Evolutionary conservation across 345 rosid genomes (phyloP).

Genomic region (Camelina hispida): DNA sequence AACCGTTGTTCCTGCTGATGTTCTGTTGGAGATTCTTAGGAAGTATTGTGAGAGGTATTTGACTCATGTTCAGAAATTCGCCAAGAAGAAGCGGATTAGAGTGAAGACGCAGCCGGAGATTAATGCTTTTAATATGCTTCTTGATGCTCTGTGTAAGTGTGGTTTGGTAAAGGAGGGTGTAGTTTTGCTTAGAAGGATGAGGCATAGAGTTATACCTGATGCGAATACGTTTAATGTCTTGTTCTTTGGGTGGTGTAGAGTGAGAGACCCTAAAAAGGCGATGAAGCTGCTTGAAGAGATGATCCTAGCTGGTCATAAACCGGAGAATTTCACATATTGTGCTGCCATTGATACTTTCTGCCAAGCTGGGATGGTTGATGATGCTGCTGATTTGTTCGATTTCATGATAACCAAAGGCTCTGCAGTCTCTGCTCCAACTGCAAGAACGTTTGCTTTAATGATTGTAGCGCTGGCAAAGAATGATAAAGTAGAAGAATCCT

Average conservation of each 20-base stretch:
- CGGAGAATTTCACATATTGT: slow-evolving; percentile 79
- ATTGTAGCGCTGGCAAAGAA: slow-evolving; percentile 66
- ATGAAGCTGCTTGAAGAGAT: slow-evolving; percentile 80
- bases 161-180: slow-evolving; percentile 76
- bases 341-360: slow-evolving; percentile 88
- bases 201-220: slow-evolving; percentile 64
- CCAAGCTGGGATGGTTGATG: slow-evolving; percentile 76
- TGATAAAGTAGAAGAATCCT: slow-evolving; percentile 68
- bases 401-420: slow-evolving; percentile 89
- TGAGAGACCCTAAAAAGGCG: slow-evolving; percentile 73
- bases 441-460: slow-evolving; percentile 79
- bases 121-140: slow-evolving; percentile 77
- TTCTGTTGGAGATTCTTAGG: slow-evolving; percentile 61
- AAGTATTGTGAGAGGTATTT: slow-evolving; percentile 72
- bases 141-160: slow-evolving; percentile 90
- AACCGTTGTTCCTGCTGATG: slow-evolving; percentile 60
- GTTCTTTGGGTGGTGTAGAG: slow-evolving; percentile 95
- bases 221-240: slow-evolving; percentile 69
- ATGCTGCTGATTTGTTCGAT: slow-evolving; percentile 79
- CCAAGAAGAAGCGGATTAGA: slow-evolving; percentile 81
- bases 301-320: slow-evolving; percentile 76
- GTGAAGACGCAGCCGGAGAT: slow-evolving; percentile 90
- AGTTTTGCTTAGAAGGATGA: slow-evolving; percentile 60
- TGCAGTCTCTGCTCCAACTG: slow-evolving; percentile 80
- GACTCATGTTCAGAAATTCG: slow-evolving; percentile 88